Evolutionary conservation across 352 stramenopile genomes (phyloP), one percentile per base, ranked within the genome.

Genomic region (Peronospora tabacina): DNA sequence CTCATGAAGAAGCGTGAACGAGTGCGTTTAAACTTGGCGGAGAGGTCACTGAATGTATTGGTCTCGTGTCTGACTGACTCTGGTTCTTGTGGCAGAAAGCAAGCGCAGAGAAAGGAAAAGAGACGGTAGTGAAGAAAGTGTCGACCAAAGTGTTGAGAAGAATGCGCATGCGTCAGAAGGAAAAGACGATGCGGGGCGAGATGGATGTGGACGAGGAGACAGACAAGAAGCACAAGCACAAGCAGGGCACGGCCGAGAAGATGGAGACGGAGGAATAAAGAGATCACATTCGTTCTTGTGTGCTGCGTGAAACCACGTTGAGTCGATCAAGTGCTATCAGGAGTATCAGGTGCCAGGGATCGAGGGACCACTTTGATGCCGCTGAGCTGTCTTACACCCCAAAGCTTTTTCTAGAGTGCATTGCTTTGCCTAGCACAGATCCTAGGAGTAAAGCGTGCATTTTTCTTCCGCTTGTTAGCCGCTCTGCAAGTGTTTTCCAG

Each of bases 41-140:
- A 8, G 12, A 38, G 26, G 9, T 30, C 26, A 7, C 1, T 12
- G 28, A 26, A n/a, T 28, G 16, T 2, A 8, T 15, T 15, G 15
- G 10, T 11, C 36, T 24, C n/a, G 15, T 41, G n/a, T n/a, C n/a
- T n/a, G 16, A 12, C 12, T 45, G 5, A 33, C 13, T 16, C 1
- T 0, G 24, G 9, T 28, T 19, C n/a, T 28, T 29, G 12, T 13
- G 32, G 24, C 42, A 78, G 57, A 84, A 85, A 80, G 71, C 72
- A 29, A 63, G 49, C 19, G 29, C 57, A 15, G 50, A 68, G 16
- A 84, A 83, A 52, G 39, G 57, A 24, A 75, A 71, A 47, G 60
- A 75, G 50, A 82, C 65, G 35, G 68, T 76, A 36, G 68, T 79
- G 37, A 89, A 87, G 64, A 89, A 87, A 49, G 72, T 89, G 28